These are phyloP conservation scores for Tylopilus orsonianus DNA, from an alignment of 1,284 basidiomycete species.

Conservation along the genomic window DNA sequence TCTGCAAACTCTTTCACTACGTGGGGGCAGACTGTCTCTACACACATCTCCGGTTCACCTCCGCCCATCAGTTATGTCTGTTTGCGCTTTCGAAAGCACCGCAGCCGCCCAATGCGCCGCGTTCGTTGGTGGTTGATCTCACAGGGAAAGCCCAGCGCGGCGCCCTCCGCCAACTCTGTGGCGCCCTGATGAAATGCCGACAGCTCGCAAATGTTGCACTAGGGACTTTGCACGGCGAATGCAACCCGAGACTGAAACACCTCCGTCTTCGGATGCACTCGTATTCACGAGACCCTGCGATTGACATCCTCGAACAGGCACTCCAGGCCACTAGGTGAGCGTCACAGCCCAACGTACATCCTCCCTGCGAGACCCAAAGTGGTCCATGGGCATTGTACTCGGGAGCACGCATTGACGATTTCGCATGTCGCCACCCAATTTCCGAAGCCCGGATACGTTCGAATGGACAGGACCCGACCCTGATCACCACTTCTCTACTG, in stretches of 20 bases:
- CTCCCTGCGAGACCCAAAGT: background rate
- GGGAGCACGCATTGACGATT: background rate
- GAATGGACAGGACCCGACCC: slow-evolving; percentile 60
- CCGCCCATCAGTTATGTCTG: slow-evolving; percentile 12
- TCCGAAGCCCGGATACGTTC: slow-evolving; percentile 47
- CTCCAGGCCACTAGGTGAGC: slow-evolving; percentile 44
- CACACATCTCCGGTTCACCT: slow-evolving; percentile 29
- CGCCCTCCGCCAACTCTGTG: slow-evolving; percentile 10
- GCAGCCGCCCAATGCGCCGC: slow-evolving; percentile 15
- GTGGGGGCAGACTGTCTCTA: slow-evolving; percentile 29
- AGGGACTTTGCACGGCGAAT: background rate
- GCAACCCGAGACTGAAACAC: slow-evolving; percentile 31
- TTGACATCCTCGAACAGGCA: slow-evolving; percentile 40
- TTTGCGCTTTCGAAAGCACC: slow-evolving; percentile 23
- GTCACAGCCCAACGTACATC: background rate
- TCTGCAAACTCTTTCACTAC: slow-evolving; percentile 17
- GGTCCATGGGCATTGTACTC: background rate
- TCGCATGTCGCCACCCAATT: background rate
- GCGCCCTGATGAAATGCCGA: slow-evolving; percentile 14
- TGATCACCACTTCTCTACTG: slow-evolving; percentile 57
- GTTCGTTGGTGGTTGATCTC: slow-evolving; percentile 18
- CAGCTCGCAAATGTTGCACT: background rate
- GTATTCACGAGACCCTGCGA: slow-evolving; percentile 38
- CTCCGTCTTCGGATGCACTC: slow-evolving; percentile 45
- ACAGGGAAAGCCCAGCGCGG: slow-evolving; percentile 11